Conservation (phyloP, 192 early-diverging fungal genomes). For the Coemansia sp. region DNA sequence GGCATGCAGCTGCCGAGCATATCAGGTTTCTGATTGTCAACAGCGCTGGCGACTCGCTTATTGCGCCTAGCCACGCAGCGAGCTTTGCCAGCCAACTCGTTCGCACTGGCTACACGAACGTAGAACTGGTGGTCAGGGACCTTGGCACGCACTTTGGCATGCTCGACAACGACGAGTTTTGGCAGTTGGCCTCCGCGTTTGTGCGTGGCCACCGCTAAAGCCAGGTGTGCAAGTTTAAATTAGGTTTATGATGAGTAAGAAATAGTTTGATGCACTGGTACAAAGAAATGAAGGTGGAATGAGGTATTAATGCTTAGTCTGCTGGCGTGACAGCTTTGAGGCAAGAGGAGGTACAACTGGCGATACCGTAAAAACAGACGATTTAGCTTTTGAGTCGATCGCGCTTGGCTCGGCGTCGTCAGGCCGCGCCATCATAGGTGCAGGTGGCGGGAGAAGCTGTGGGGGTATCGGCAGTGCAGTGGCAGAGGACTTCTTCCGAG, state of each 20-base stretch:
- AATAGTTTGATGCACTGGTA: not conserved
- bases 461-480: slow-evolving; percentile 1
- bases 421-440: not conserved
- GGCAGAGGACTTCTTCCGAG: slow-evolving; percentile 7
- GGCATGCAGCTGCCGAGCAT: slow-evolving; percentile 11
- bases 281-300: not conserved
- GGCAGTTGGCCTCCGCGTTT: slow-evolving; percentile 32
- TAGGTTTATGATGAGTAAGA: too few species aligned
- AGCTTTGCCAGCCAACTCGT: slow-evolving; percentile 30
- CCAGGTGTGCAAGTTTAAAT: too few species aligned
- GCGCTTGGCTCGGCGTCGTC: not conserved
- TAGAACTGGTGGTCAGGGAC: slow-evolving; percentile 19
- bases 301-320: not conserved
- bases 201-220: too few species aligned
- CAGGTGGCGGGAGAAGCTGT: not conserved
- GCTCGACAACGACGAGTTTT: slow-evolving; percentile 24
- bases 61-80: slow-evolving; percentile 62
- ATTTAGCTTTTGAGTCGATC: not conserved
- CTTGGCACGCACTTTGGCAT: slow-evolving; percentile 32
- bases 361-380: not conserved
- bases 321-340: not conserved
- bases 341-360: not conserved
- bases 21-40: slow-evolving; percentile 67
- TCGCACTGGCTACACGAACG: slow-evolving; percentile 15
- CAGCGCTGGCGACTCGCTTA: slow-evolving; percentile 69